A percentile compares a stretch with the other conserved stretches of the same genome.
Conservation (phyloP, 2,329 filamentous ascomycete species). For the Periconia sp. region DNA sequence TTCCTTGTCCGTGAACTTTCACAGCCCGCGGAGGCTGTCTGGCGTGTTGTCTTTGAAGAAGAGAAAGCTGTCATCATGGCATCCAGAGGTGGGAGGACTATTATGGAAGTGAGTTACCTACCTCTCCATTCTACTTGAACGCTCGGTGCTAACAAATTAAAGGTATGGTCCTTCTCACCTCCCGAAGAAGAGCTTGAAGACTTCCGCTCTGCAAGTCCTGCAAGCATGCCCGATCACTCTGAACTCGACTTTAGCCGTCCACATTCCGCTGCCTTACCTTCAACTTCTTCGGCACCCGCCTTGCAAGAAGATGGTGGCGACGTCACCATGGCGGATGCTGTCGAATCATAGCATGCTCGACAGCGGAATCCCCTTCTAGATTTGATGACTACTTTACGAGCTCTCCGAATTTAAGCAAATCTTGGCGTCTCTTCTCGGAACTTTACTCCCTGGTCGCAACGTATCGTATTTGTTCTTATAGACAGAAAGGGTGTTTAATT, state of each 20-base stretch:
- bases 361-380: background rate
- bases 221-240: conserved; percentile 50
- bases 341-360: conserved; percentile 19
- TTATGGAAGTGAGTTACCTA: conserved; percentile 84
- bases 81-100: conserved; percentile 79
- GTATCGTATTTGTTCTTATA: no score
- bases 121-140: background rate
- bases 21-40: conserved; percentile 90
- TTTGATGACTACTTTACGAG: no score
- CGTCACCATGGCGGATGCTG: conserved; percentile 40
- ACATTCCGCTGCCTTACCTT: conserved; percentile 36
- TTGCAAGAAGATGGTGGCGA: conserved; percentile 27
- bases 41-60: conserved; percentile 97
- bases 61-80: conserved; percentile 98
- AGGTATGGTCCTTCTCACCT: conserved; percentile 96
- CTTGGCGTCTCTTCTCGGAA: no score
- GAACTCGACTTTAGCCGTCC: conserved; percentile 38
- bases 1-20: conserved; percentile 90
- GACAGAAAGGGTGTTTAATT: no score
- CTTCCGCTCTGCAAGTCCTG: conserved; percentile 48
- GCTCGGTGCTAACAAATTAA: background rate
- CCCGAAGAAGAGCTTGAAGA: conserved; percentile 61
- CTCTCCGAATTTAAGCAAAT: no score
- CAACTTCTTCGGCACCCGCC: conserved; percentile 23
- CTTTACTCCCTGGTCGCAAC: no score